These are phyloP conservation scores for Parascedosporium putredinis DNA, from an alignment of 2,329 filamentous ascomycete genomes.

Conservation along the genomic window DNA sequence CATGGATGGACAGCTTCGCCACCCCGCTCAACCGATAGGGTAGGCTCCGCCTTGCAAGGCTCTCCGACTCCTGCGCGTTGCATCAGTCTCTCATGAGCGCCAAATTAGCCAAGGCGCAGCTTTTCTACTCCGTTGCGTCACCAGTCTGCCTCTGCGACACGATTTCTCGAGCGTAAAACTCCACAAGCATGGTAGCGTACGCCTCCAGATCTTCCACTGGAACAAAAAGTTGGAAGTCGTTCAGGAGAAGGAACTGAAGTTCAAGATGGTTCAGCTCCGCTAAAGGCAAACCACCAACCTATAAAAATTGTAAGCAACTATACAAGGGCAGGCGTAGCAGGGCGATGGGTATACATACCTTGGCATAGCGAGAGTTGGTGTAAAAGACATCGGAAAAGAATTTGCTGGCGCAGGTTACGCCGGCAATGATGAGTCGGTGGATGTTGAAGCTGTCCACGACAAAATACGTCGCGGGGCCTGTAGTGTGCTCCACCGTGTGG, in stretches of 20 bases:
- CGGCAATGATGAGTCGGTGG: conserved; percentile 89
- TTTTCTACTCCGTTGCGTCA: not conserved
- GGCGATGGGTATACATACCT: conserved; percentile 48
- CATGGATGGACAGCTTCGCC: too few relatives aligned
- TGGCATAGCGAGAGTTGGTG: conserved; percentile 97
- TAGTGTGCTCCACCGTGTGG: conserved; percentile 7
- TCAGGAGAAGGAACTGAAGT: conserved; percentile 87
- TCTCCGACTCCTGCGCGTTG: not conserved
- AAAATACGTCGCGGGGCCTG: conserved; percentile 51
- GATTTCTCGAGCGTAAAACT: conserved; percentile 92
- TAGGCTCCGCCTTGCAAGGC: too few relatives aligned
- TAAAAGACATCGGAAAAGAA: conserved; percentile 99
- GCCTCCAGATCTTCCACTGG: conserved; percentile 92
- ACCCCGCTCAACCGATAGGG: too few relatives aligned
- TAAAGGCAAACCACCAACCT: conserved; percentile 91
- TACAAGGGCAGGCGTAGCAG: not conserved
- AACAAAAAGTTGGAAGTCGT: conserved; percentile 89
- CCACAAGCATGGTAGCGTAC: conserved; percentile 96
- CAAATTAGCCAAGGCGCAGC: not conserved
- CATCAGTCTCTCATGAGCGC: not conserved
- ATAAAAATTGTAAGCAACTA: conserved; percentile 6
- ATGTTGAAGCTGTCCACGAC: conserved; percentile 99
- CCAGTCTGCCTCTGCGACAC: conserved; percentile 31
- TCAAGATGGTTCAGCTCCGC: conserved; percentile 93
- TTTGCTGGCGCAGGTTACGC: conserved; percentile 96